Base-by-base conservation (phyloP, 345 rosid genomes). In the Aurinia saxatilis region DNA sequence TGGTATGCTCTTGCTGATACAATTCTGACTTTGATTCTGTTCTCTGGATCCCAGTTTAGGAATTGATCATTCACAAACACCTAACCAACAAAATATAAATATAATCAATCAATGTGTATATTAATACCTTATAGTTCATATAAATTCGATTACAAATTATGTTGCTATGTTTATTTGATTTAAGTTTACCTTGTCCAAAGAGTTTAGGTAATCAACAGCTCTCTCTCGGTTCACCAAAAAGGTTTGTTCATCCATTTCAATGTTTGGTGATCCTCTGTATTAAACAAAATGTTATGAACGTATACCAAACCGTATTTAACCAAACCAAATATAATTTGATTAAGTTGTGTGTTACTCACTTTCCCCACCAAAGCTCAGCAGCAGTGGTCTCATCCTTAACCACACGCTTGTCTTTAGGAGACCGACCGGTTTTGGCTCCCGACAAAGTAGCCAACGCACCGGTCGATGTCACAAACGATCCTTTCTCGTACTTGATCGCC, bases 1-100 rank as follows among this genome's bases (percentile, higher is more conserved):
- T 93, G 99, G 70, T 93, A 93, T 37, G 99, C 99, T 70, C 99
- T 85, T 19, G 97, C 97, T 23, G 99, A 90, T 3, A 93, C 97
- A 38, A 93, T 93, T 60, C 99, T 72, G 53, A 93, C 96, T 84
- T 93, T 93, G 79, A 93, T 78, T 74, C 73, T 77, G 87, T 90
- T 78, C 77, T 79, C 73, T 33, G 81, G 80, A 39, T 90, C 99
- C 99, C 99, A 93, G 65, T 90, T 93, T 73, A 93, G 67, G 84
- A 72, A 93, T 61, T 90, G 99, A 64, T 93, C 99, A 54, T 93
- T 93, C 68, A 93, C 89, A 73, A 81, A 93, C 57, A 93, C 99
- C 99, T 90, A 81, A 4, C 5, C 7, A 17, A 63, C 12, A 35
- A 14, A 0, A 27, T 10, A 57, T 3, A 40, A 10, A 9, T 0